Base-by-base conservation (phyloP, 768 basidiomycete genomes). In the Mycena haematopus region DNA sequence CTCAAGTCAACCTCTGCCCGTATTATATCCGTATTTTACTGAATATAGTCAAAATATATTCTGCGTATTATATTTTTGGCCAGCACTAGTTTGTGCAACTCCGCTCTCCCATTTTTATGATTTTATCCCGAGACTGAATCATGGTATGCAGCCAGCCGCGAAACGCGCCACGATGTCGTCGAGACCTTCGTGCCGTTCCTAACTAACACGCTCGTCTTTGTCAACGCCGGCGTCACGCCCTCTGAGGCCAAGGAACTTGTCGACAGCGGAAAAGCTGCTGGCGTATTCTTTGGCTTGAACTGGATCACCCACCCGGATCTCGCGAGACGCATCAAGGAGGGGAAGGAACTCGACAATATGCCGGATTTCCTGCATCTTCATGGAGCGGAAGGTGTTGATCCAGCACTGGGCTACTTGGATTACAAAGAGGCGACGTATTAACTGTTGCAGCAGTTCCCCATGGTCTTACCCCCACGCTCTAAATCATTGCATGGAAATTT, bases 281-380 rank as follows among this genome's bases (percentile, higher is more conserved):
- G 49, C 11, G 49, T 50, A 24, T 50, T 50, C 29, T 50, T 50
- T 9, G 49, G 46, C 25, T 6, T 47, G 24, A 25, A 14, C 46
- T 47, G 46, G 49, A 7, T 50, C 29, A 50, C 73, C 3, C 79
- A 82, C 61, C 78, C 80, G 3, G 80, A 81, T 65, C 58, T 81
- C 25, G 74, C 68, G 19, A 29, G 49, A 33, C 49, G 49, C 29
- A 50, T 50, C 8, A 50, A 50, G 29, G 49, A 50, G 19, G 29
- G 49, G 29, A 50, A 33, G 29, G 4, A 29, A 19, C 49, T 50
- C 19, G 49, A 50, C 19, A 50, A 50, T 33, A 27, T 9, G 19
- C 49, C 49, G 19, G 25, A 50, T 33, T 50, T 19, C 14, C 3
- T 21, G 29, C 27, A 31, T 29, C 10, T 50, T 2, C 29, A 29